Evolutionary conservation across 306 rosid genomes (phyloP), one percentile per base, ranked within the genome.

Genomic region (Glycyrrhiza uralensis): DNA sequence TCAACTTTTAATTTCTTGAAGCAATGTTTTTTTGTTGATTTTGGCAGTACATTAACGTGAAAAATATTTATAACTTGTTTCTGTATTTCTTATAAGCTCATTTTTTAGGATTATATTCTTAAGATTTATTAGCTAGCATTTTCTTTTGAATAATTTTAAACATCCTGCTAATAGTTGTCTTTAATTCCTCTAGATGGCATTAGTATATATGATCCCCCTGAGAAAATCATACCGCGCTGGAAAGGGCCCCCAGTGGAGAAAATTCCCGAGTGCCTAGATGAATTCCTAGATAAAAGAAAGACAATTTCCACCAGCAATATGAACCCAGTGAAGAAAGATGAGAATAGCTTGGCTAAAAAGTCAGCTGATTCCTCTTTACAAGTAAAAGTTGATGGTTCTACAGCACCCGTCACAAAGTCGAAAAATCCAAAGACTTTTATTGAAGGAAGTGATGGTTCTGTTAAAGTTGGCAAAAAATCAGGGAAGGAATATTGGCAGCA

Each of bases 401-500:
- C 59, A 6, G 41, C 73, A 42, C 75, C 67, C 18, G 41, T 14
- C 4, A 69, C 66, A 76, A 83, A 77, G 74, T 4, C 23, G 30
- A 82, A 79, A 72, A 78, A 67, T 66, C 77, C 87, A 1, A 86
- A 70, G 85, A 89, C 87, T n/a, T 49, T 83, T 64, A 79, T 94
- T 66, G 97, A 94, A 85, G 86, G 90, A 76, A 94, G 97, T 54
- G 97, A 91, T 78, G 98, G 97, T 51, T 94, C 98, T 66, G 76
- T 85, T 28, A 86, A 81, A 76, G 84, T 71, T 73, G 98, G 98
- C 72, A 94, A 85, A 77, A 89, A 87, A 49, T 79, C 95, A 41
- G 96, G 95, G 79, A 94, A 94, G 87, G 96, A 94, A 75, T 91
- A 85, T 87, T 94, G 97, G 96, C 91, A 94, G 68, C 98, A 91